Evolutionary conservation across 139 green algal species (phyloP).

Genomic region (Chlamydomonas applanata): DNA sequence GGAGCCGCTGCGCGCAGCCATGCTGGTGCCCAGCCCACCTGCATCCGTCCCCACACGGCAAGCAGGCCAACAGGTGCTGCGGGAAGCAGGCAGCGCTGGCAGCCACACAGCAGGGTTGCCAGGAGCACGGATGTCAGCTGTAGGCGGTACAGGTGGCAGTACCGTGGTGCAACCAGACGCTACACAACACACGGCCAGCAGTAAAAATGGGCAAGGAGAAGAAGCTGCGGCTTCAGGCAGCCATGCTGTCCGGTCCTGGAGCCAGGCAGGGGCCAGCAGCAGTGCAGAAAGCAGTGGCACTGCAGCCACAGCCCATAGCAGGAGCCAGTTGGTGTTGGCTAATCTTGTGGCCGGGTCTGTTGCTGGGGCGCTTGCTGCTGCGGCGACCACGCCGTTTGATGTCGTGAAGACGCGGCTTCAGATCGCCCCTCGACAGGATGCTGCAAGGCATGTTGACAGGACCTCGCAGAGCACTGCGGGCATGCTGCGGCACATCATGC

Average conservation of each 20-base stretch:
- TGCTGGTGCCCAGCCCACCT: constrained; percentile 33
- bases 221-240: too few relatives aligned
- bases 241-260: too few relatives aligned
- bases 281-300: neutral
- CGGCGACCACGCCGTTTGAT: constrained; percentile 92
- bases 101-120: neutral
- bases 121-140: neutral
- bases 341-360: constrained; percentile 61
- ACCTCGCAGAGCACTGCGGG: neutral
- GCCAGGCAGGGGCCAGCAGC: neutral
- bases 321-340: constrained; percentile 45
- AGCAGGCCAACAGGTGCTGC: neutral
- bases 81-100: neutral
- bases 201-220: constrained; percentile 5
- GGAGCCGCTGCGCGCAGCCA: constrained; percentile 68
- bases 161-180: neutral
- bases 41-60: neutral
- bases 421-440: neutral
- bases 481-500: constrained; percentile 50
- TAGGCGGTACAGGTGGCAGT: neutral
- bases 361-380: constrained; percentile 73
- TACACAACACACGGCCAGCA: constrained; percentile 10
- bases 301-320: neutral
- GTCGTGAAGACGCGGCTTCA: constrained; percentile 94
- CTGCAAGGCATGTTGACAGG: neutral